Base-by-base conservation (phyloP, 805 yeast genomes). In the Candida pseudofarinosa region DNA sequence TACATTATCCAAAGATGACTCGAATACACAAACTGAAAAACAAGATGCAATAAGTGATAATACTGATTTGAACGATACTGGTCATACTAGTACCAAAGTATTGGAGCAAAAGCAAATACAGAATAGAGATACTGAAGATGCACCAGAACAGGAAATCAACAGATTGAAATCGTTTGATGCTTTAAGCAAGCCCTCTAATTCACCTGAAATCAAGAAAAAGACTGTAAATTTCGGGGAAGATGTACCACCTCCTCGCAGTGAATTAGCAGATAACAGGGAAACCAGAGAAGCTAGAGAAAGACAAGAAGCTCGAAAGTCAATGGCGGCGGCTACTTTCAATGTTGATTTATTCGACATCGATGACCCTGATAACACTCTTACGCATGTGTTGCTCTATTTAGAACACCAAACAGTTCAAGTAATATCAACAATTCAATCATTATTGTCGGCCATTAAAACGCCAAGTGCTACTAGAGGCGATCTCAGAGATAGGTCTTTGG, bases 381-480 rank as follows among this genome's bases (percentile, higher is more conserved):
- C 88, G 5, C 95, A 88, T 55, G 79, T 91, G 45, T 77, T 90
- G 54, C 72, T 82, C 20, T 91, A 89, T 59, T 73, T 91, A 54
- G 98, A 91, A 60, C 96, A 88, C 62, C 96, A 90, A 65, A 90
- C 97, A 0, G 90, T 87, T 14, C 85, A 85, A 54, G 97, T 91
- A 2, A 90, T 91, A 38, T 79, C 89, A 12, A 87, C 96, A 0
- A 90, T 90, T 52, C 97, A 90, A 59, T 78, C 85, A 15, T 73
- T 91, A 47, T 72, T 91, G 45, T 78, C 81, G 3, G 80, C 91
- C 0, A 86, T 86, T 52, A 85, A 85, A 62, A 79, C 79, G 52
- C 87, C 88, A 15, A 81, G 84, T 54, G 81, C 88, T 1, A 83
- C 88, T 0, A 80, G 83, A 49, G 89, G 88, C 2, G 83, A 79